These are phyloP conservation scores for Aureobasidium vineae DNA, from an alignment of 2,329 filamentous ascomycete species.

Conservation along the genomic window DNA sequence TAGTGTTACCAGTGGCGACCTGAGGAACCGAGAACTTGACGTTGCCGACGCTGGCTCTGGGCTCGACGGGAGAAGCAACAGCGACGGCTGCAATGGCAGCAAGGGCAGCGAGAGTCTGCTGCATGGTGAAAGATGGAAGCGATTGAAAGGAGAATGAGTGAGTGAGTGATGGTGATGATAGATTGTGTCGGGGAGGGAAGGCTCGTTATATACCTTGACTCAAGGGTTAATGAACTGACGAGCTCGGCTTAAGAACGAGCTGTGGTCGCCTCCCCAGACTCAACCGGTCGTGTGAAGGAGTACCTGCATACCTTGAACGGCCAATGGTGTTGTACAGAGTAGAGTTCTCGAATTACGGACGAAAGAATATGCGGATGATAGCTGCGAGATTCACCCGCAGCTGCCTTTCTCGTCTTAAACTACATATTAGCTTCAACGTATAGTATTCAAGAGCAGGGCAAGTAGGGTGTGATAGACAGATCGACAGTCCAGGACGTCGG, in stretches of 20 bases:
- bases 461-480: conserved; percentile 14
- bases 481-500: conserved; percentile 18
- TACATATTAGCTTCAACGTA: conserved; percentile 20
- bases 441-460: neutral
- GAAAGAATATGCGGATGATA: neutral
- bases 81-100: conserved; percentile 36
- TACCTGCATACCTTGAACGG: conserved; percentile 11
- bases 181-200: neutral
- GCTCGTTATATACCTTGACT: conserved; percentile 7
- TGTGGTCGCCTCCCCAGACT: neutral
- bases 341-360: neutral
- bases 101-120: conserved; percentile 33
- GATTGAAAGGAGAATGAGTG: conserved; percentile 9
- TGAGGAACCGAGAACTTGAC: conserved; percentile 36
- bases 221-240: neutral
- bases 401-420: conserved; percentile 24
- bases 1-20: conserved; percentile 42
- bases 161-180: conserved; percentile 12
- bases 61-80: conserved; percentile 35
- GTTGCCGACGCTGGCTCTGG: conserved; percentile 1
- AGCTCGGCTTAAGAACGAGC: conserved; percentile 11
- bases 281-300: neutral
- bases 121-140: conserved; percentile 15
- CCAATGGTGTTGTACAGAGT: conserved; percentile 14
- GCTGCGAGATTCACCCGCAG: conserved; percentile 11